Evolutionary conservation across 2,329 filamentous ascomycete species (phyloP).

Genomic region (Colletotrichum lini): DNA sequence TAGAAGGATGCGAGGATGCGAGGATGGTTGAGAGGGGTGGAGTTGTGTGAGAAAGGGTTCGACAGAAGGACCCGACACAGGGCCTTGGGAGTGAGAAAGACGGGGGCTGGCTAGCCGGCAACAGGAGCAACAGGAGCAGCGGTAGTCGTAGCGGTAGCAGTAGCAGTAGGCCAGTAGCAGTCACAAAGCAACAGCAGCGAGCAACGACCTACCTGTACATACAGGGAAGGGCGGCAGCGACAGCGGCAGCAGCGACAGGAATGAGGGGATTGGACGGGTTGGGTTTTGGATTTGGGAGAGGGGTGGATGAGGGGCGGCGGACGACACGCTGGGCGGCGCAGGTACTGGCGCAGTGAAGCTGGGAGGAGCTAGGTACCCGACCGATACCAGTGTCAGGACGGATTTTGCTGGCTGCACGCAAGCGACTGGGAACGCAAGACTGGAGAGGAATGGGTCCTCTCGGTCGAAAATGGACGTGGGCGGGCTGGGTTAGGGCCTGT

Average conservation of each 20-base stretch:
- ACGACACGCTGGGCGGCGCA: conserved; percentile 1
- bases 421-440: conserved; percentile 6
- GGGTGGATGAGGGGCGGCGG: background rate
- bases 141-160: background rate
- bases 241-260: background rate
- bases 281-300: conserved; percentile 3
- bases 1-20: no score
- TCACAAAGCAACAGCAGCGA: no score
- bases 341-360: conserved; percentile 1
- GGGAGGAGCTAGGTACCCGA: background rate
- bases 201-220: no score
- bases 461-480: conserved; percentile 33
- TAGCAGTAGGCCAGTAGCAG: background rate
- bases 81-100: background rate
- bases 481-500: conserved; percentile 32
- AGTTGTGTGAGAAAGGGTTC: conserved; percentile 31
- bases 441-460: conserved; percentile 25
- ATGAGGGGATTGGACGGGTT: conserved; percentile 30
- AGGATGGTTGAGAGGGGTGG: conserved; percentile 27
- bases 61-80: conserved; percentile 20
- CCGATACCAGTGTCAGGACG: background rate
- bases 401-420: conserved; percentile 17
- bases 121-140: conserved; percentile 10
- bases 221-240: background rate
- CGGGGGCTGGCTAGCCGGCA: conserved; percentile 2